Evolutionary conservation across 192 early-diverging fungal species (phyloP), one percentile per base, ranked within the genome.

Genomic region (Podila epicladia): DNA sequence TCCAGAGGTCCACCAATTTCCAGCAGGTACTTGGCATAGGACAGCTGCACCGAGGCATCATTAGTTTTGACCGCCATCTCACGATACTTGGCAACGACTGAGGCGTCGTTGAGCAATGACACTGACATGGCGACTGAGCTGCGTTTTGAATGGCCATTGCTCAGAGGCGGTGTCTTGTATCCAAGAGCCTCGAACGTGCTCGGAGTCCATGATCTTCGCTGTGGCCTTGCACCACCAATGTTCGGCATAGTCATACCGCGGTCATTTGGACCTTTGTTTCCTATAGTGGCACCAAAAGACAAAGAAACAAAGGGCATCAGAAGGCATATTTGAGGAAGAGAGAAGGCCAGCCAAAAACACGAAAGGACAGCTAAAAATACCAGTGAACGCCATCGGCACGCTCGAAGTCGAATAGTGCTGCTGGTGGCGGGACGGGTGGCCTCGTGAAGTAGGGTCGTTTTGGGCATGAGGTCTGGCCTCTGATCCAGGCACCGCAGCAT

Each of bases 11-110:
- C 76, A 35, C 90, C 89, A 58, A 92, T 89, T 80, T 93, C 85
- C 28, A 95, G 74, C 62, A 95, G 82, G 74, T 92, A 95, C 76
- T 92, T 90, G 33, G 92, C 91, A 83, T 92, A 95, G 41, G 91
- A 90, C 45, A 93, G 66, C 85, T 95, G 93, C 31, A 92, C 85
- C 13, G 85, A 83, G 22, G 87, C 84, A 67, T 95, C 91, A 69
- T 92, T 91, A 48, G 93, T 92, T 72, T 92, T 93, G 70, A 87
- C 89, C 8, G 93, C 94, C 63, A 91, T 91, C 53, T 94, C 90
- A 3, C 94, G 89, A 65, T 93, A 95, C 72, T 88, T 92, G 61
- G 65, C 76, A 0, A 79, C 60, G 12, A 72, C 37, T 4, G 76
- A 48, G n/a, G 63, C 32, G 35, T 79, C 70, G 9, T 53, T 79